These are phyloP conservation scores for Pholiota adiposa DNA, from an alignment of 1,284 basidiomycete genomes.

Conservation along the genomic window DNA sequence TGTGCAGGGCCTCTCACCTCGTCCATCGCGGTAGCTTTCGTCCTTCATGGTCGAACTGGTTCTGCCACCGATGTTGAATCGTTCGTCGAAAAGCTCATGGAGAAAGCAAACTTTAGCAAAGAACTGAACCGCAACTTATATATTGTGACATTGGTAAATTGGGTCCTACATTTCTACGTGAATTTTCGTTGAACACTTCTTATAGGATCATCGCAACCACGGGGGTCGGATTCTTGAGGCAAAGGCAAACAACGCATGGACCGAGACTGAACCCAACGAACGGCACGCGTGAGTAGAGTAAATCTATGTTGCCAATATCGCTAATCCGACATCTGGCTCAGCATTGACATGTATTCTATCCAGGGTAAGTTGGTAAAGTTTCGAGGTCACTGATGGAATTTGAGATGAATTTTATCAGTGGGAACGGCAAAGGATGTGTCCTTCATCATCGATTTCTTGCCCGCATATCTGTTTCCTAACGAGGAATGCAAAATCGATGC, in stretches of 20 bases:
- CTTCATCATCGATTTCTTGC: slow-evolving; percentile 82
- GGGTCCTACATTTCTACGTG: not conserved
- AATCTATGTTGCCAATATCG: not conserved
- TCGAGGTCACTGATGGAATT: not conserved
- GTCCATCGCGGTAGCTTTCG: slow-evolving; percentile 55
- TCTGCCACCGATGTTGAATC: slow-evolving; percentile 31
- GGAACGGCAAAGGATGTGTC: slow-evolving; percentile 81
- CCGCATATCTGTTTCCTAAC: slow-evolving; percentile 76
- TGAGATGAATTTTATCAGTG: slow-evolving; percentile 37
- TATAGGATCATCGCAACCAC: slow-evolving; percentile 82
- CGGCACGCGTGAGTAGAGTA: slow-evolving; percentile 67
- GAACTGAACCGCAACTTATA: slow-evolving; percentile 41
- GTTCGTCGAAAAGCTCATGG: slow-evolving; percentile 21
- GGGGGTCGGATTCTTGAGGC: slow-evolving; percentile 59
- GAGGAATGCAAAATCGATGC: slow-evolving; percentile 66
- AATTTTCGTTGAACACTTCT: not conserved
- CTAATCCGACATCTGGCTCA: slow-evolving; percentile 28
- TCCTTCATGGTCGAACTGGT: slow-evolving; percentile 62
- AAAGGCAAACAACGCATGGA: slow-evolving; percentile 62
- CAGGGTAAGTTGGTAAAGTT: slow-evolving; percentile 47
- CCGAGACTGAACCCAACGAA: slow-evolving; percentile 54
- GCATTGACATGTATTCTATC: slow-evolving; percentile 78
- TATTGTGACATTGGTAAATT: slow-evolving; percentile 60
- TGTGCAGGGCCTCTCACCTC: slow-evolving; percentile 26
- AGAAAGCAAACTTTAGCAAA: slow-evolving; percentile 16